Base-by-base conservation (phyloP, 1,139 yeast species). In the Zygosaccharomyces pseudobailii region DNA sequence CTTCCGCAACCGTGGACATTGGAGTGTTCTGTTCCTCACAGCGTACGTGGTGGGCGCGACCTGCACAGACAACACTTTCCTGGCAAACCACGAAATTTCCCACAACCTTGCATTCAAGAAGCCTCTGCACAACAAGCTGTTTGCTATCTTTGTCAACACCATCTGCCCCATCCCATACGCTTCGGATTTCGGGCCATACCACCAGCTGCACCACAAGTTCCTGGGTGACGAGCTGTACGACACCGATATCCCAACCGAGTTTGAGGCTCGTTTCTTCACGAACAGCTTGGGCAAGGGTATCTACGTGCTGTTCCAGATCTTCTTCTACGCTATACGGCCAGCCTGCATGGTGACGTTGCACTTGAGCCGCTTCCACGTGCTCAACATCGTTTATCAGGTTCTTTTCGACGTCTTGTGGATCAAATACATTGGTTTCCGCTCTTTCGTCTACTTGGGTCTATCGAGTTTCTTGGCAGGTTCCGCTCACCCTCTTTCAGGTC, bases 401-500 rank as follows among this genome's bases (percentile, higher is more conserved):
- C 46, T 64, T 0, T 80, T 78, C 35, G 95, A 89, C 62, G 64
- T 62, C 46, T 47, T 80, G 21, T 71, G 88, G 55, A 78, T 86
- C 25, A 70, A 65, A 23, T 57, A 55, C 49, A 81, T 85, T 78
- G 94, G 95, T 0, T 68, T 75, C 73, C 77, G 79, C 52, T 69
- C 94, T 0, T 67, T 86, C 44, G 66, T 71, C 41, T 89, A 89
- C 65, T 78, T 89, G 55, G 64, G 88, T 37, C 71, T 84, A 68
- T 83, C 92, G 43, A 84, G 95, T 0, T 87, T 89, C 63, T 71
- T 89, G 47, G 96, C 96, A 0, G 97, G 97, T 1, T 87, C 95
- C 0, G 73, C 87, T 62, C 97, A 89, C 61, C 97, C 97, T 28
- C 83, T 89, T 56, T 95, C 97, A 2, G 97, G 96, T 17, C 97